phyloP scores from a whole-genome alignment of 805 yeast species.

The Candida caryicola region DNA sequence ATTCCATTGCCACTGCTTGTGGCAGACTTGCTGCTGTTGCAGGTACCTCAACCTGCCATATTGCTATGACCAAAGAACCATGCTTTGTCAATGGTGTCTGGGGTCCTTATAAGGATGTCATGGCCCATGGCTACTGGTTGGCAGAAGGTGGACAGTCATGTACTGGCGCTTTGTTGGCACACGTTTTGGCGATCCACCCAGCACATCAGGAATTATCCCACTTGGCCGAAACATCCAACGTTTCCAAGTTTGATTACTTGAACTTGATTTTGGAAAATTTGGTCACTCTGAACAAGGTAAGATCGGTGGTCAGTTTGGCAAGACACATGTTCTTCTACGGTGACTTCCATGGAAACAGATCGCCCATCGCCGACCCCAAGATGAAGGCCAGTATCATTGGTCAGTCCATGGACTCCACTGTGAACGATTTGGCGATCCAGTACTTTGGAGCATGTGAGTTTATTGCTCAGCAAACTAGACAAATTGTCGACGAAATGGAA shows the following conservation, averaged over 20 bases:
- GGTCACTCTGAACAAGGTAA: conserved; percentile 51
- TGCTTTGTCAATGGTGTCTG: conserved; percentile 94
- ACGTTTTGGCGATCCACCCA: conserved; percentile 84
- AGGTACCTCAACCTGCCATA: conserved; percentile 96
- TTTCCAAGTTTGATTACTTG: conserved; percentile 78
- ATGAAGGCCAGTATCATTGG: conserved; percentile 95
- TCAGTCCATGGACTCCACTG: conserved; percentile 82
- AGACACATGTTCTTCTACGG: conserved; percentile 90
- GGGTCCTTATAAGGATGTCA: conserved; percentile 96
- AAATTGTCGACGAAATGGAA: conserved; percentile 84
- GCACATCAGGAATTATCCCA: conserved; percentile 72
- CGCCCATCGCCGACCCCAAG: conserved; percentile 93
- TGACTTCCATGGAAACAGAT: conserved; percentile 93
- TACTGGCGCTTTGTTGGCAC: conserved; percentile 91
- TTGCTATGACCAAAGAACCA: conserved; percentile 79
- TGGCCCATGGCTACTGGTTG: conserved; percentile 88
- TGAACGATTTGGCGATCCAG: conserved; percentile 79
- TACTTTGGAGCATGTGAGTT: conserved; percentile 96
- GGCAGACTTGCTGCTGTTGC: conserved; percentile 97
- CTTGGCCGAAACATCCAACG: conserved; percentile 63
- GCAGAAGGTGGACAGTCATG: conserved; percentile 99
- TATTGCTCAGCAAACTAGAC: conserved; percentile 96
- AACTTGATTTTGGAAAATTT: conserved; percentile 72
- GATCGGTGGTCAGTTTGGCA: conserved; percentile 78
- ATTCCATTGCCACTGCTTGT: conserved; percentile 56